Evolutionary conservation across 2,329 filamentous ascomycete species (phyloP).

Genomic region (Lachnellula suecica): DNA sequence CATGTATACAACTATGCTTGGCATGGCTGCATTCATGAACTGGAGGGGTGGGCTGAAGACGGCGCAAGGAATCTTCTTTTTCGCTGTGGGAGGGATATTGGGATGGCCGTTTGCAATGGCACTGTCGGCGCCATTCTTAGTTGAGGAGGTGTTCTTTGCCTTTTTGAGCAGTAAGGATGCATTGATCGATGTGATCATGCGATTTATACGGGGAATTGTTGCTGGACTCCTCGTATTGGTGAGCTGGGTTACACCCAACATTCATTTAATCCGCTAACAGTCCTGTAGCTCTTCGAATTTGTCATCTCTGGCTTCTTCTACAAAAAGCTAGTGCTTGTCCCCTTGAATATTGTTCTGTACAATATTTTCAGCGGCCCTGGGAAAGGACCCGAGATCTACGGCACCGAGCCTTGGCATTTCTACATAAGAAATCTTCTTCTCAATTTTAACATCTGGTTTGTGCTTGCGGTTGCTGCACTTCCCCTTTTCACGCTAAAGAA

Average conservation of each 20-base stretch:
- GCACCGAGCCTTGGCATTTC: constrained; percentile 95
- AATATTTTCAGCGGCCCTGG: constrained; percentile 84
- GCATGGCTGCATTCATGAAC: constrained; percentile 86
- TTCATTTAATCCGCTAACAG: neutral
- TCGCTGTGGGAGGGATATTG: constrained; percentile 78
- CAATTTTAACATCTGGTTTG: constrained; percentile 95
- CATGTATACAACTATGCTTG: constrained; percentile 91
- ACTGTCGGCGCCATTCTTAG: constrained; percentile 74
- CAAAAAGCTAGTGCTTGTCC: constrained; percentile 71
- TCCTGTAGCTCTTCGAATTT: constrained; percentile 64
- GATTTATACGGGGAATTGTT: constrained; percentile 66
- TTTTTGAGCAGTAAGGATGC: constrained; percentile 55
- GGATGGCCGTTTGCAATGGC: constrained; percentile 95
- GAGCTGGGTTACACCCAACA: neutral
- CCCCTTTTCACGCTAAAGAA: constrained; percentile 78
- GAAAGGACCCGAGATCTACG: constrained; percentile 85
- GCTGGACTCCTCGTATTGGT: constrained; percentile 32
- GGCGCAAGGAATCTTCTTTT: constrained; percentile 84
- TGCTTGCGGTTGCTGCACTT: constrained; percentile 71
- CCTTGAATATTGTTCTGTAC: constrained; percentile 93
- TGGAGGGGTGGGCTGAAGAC: constrained; percentile 80
- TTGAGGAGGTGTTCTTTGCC: constrained; percentile 69
- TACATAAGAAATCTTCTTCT: constrained; percentile 88
- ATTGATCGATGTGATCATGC: constrained; percentile 56
- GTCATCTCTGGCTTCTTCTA: constrained; percentile 83